A percentile compares a stretch with the other conserved stretches of the same genome.
These are phyloP conservation scores for Neopestalotiopsis sp. DNA, from an alignment of 2,329 filamentous ascomycete species.

Conservation along the genomic window DNA sequence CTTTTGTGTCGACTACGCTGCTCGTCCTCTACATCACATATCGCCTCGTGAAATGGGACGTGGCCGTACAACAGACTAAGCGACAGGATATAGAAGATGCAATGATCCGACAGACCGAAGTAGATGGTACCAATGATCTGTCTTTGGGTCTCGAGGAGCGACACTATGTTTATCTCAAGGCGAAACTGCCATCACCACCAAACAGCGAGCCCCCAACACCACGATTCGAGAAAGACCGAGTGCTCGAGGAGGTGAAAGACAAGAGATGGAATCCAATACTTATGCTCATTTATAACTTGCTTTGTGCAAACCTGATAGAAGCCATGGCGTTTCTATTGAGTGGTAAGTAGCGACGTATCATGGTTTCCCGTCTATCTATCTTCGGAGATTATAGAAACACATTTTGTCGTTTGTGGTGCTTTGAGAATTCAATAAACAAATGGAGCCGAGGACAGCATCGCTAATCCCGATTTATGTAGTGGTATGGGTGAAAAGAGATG, in stretches of 20 bases:
- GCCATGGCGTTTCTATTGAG: slow-evolving; percentile 6
- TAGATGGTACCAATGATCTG: slow-evolving; percentile 2
- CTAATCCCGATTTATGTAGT: neutral
- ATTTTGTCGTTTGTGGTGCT: neutral
- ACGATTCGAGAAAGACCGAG: neutral
- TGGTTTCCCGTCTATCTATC: neutral
- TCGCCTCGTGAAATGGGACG: slow-evolving; percentile 11
- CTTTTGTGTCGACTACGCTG: slow-evolving; percentile 10
- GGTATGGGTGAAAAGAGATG: slow-evolving; percentile 13
- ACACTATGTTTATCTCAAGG: slow-evolving; percentile 11
- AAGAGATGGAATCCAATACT: slow-evolving; percentile 11
- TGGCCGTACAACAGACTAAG: neutral
- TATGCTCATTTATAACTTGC: slow-evolving; percentile 15
- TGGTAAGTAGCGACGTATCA: neutral
- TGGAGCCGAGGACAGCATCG: neutral
- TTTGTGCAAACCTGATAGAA: slow-evolving; percentile 9
- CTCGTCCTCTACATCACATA: slow-evolving; percentile 12
- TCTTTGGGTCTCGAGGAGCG: slow-evolving; percentile 13
- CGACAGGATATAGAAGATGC: neutral
- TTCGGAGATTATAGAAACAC: neutral
- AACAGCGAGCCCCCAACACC: slow-evolving; percentile 11
- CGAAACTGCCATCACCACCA: neutral
- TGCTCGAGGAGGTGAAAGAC: neutral
- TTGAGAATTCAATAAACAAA: neutral
- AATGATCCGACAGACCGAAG: neutral